Percentiles rank a stretch among this genome's conserved stretches.
phyloP scores from a whole-genome alignment of 2,329 filamentous ascomycete genomes.

The Alternaria alternata region DNA sequence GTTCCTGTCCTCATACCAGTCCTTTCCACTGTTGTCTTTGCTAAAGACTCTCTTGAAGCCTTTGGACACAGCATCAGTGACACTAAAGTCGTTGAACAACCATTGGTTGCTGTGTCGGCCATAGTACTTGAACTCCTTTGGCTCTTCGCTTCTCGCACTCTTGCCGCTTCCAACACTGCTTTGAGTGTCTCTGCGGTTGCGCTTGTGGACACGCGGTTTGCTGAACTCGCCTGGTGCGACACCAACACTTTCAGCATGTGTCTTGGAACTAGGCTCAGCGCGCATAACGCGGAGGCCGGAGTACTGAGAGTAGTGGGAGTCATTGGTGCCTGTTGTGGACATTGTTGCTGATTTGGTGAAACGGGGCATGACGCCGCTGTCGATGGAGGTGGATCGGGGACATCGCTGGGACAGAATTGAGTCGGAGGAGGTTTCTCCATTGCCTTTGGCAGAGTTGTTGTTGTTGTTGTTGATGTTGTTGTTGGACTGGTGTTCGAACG shows the following conservation, averaged over 20 bases:
- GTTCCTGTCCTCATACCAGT: slow-evolving; percentile 25
- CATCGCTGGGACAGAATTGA: slow-evolving; percentile 25
- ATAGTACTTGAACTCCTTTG: slow-evolving; percentile 44
- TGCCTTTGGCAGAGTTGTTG: slow-evolving; percentile 9
- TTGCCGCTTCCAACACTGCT: slow-evolving; percentile 14
- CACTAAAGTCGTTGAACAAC: slow-evolving; percentile 51
- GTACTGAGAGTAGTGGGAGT: slow-evolving; percentile 20
- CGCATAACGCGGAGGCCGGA: slow-evolving; percentile 19
- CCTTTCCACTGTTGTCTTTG: slow-evolving; percentile 21
- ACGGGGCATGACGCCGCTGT: slow-evolving; percentile 22
- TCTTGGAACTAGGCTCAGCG: slow-evolving; percentile 20
- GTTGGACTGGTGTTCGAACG: slow-evolving; percentile 17
- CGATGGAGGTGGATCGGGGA: slow-evolving; percentile 42
- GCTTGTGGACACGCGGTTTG: slow-evolving; percentile 33
- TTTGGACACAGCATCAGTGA: slow-evolving; percentile 43
- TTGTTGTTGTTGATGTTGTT: background rate
- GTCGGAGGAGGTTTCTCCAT: slow-evolving; percentile 28
- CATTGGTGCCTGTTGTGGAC: slow-evolving; percentile 30
- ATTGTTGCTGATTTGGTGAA: slow-evolving; percentile 41
- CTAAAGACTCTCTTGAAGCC: slow-evolving; percentile 41
- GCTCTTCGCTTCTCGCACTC: slow-evolving; percentile 24
- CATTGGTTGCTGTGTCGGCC: slow-evolving; percentile 49
- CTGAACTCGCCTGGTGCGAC: slow-evolving; percentile 38
- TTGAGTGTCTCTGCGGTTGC: slow-evolving; percentile 28
- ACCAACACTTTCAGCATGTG: slow-evolving; percentile 28